Base-by-base conservation (phyloP, 2,329 filamentous ascomycete genomes). In the Emmonsiellopsis sp. region DNA sequence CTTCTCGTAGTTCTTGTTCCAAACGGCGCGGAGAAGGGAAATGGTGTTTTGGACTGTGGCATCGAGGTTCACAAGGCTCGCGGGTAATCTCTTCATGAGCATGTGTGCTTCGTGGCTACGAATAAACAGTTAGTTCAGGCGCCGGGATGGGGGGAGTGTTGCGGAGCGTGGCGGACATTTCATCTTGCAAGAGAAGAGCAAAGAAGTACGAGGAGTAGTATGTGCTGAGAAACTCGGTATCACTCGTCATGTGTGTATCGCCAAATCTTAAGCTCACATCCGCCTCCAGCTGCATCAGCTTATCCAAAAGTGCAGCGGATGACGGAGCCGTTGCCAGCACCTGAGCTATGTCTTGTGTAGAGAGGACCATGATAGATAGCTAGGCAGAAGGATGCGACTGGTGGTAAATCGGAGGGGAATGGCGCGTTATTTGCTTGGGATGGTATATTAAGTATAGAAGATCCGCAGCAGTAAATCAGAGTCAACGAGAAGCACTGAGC, bases 181-280 rank as follows among this genome's bases (percentile, higher is more conserved):
- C 63, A 48, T 71, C 63, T 8, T 64, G 65, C 43, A 73, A 64
- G 46, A 73, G 66, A 41, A 71, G 68, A 6, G 67, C 65, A 46
- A 73, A 65, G 46, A 73, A 65, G 54, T 70, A 72, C 10, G 63
- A 63, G 5, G 69, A 67, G 49, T 72, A 73, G 54, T 68, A 73
- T 7, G 64, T 55, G 57, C 66, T 66, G 11, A 73, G 57, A 3
- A 72, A 58, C 9, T 65, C 58, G 5, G 57, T 43, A 31, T 68
- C 62, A 11, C 58, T 58, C 4, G 55, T 55, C 47, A 59, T 46
- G 11, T 57, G 58, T 40, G 51, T 57, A 3, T 59, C 52, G 16
- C 60, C 59, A 49, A 63, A 63, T 7, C 65, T 58, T 6, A 71
- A 55, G 40, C 62, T 66, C 26, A 69, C 66, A 48, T 67, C 61